phyloP scores from a whole-genome alignment of 768 basidiomycete species.

The Clathrus columnatus region DNA sequence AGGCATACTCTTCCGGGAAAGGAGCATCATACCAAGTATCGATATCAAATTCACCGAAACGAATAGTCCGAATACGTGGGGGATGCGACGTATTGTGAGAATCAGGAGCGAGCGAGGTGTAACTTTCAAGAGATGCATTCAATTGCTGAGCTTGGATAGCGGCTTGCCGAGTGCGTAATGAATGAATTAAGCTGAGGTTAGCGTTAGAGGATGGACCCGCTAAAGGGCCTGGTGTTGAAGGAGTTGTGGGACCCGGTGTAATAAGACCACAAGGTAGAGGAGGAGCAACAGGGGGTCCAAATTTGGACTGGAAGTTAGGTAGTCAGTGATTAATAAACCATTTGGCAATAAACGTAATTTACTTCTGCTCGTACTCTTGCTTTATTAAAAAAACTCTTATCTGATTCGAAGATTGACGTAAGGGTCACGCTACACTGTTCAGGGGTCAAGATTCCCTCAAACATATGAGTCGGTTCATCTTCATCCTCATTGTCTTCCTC shows the following conservation, averaged over 20 bases:
- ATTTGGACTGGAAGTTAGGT: slow-evolving; percentile 21
- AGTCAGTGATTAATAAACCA: not conserved
- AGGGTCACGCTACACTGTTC: slow-evolving; percentile 66
- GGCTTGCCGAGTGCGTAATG: not conserved
- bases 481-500: slow-evolving; percentile 45
- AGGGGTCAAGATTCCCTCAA: slow-evolving; percentile 70
- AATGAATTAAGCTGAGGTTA: slow-evolving; percentile 17
- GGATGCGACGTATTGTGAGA: slow-evolving; percentile 20
- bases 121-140: slow-evolving; percentile 8
- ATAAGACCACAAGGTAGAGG: slow-evolving; percentile 11
- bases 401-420: slow-evolving; percentile 50
- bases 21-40: slow-evolving; percentile 99
- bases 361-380: slow-evolving; percentile 73
- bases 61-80: slow-evolving; percentile 76
- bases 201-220: slow-evolving; percentile 20
- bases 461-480: slow-evolving; percentile 48
- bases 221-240: slow-evolving; percentile 26
- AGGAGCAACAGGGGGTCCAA: slow-evolving; percentile 32
- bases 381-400: slow-evolving; percentile 66
- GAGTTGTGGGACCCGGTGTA: slow-evolving; percentile 9
- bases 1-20: slow-evolving; percentile 94
- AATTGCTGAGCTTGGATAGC: slow-evolving; percentile 12
- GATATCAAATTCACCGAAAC: slow-evolving; percentile 87
- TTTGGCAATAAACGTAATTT: slow-evolving; percentile 16
- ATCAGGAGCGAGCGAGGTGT: slow-evolving; percentile 5